phyloP scores from a whole-genome alignment of 2,329 filamentous ascomycete species.

The Penicillium sp. region DNA sequence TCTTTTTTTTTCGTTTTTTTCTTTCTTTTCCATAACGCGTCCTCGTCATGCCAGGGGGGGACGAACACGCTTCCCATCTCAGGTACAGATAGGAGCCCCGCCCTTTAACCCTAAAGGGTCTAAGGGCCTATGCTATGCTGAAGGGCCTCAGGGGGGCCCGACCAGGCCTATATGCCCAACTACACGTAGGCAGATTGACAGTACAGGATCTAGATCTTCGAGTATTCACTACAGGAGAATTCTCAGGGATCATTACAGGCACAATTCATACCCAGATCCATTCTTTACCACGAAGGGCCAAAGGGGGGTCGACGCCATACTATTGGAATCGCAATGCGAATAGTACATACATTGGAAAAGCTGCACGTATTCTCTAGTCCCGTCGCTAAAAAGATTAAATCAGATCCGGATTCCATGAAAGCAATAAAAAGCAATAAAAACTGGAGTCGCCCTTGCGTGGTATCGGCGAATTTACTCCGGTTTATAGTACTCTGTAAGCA shows the following conservation, averaged over 20 bases:
- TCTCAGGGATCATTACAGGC: neutral
- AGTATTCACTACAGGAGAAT: conserved; percentile 1
- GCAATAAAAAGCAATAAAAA: neutral
- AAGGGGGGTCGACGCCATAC: neutral
- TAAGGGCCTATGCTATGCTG: conserved; percentile 1
- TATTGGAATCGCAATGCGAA: neutral
- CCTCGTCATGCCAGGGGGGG: conserved; percentile 3
- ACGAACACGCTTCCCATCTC: neutral
- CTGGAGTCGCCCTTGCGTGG: conserved; percentile 10
- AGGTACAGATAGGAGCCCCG: neutral
- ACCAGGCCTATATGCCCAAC: neutral
- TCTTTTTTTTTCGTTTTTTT: neutral
- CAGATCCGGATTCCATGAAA: neutral
- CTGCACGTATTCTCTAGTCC: neutral
- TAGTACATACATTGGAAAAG: neutral
- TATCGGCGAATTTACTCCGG: conserved; percentile 14
- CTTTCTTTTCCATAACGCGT: conserved; percentile 1
- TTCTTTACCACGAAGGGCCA: neutral
- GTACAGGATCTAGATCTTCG: neutral
- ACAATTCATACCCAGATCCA: neutral
- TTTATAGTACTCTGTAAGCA: conserved; percentile 1
- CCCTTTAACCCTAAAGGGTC: conserved; percentile 9
- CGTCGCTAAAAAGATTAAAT: neutral
- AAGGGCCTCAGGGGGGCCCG: neutral
- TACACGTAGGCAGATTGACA: neutral